Evolutionary conservation across 257 asterid species (phyloP).

Genomic region (Przewalskia tangutica): DNA sequence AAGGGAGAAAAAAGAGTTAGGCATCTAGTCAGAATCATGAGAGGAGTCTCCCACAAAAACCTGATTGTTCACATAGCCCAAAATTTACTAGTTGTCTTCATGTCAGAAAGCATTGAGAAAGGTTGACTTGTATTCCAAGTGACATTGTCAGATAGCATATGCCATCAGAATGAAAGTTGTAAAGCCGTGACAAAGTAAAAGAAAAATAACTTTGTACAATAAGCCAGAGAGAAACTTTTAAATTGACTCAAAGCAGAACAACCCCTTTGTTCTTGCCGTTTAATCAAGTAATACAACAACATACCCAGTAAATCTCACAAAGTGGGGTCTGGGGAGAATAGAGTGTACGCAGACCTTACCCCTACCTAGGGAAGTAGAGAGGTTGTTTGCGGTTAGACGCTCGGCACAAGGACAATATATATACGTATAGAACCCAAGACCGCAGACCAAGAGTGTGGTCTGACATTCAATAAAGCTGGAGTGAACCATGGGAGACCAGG

Average conservation of each 20-base stretch:
- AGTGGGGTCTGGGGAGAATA: too few species aligned
- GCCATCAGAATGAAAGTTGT: neutral
- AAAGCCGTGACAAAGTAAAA: neutral
- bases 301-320: too few species aligned
- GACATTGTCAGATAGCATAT: neutral
- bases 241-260: neutral
- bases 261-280: neutral
- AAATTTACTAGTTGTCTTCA: neutral
- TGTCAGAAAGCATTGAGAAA: neutral
- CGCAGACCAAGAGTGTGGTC: neutral
- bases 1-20: neutral
- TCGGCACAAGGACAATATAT: neutral
- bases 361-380: too few species aligned
- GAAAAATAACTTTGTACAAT: neutral
- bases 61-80: neutral
- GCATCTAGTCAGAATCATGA: neutral
- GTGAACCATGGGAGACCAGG: neutral
- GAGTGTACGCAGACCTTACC: too few species aligned
- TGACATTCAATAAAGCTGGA: neutral
- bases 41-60: neutral
- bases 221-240: neutral
- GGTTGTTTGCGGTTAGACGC: too few species aligned
- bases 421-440: neutral
- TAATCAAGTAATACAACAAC: too few species aligned
- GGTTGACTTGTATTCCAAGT: neutral